Evolutionary conservation across 768 basidiomycete species (phyloP).

Genomic region (Termitomyces sp.): DNA sequence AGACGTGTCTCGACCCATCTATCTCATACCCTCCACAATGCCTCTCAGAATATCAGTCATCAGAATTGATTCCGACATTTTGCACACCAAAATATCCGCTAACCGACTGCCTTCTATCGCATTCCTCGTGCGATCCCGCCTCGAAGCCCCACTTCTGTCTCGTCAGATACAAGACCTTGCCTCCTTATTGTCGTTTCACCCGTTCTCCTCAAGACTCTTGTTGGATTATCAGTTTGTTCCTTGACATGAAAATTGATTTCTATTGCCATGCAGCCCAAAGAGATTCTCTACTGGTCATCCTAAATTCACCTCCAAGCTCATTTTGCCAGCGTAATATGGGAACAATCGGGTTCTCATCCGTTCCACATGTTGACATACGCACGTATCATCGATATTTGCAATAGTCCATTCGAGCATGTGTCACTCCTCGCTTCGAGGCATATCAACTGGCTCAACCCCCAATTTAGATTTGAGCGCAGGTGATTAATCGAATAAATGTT

Average conservation of each 20-base stretch:
- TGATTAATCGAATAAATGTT: neutral
- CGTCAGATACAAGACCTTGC: neutral
- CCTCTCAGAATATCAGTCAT: neutral
- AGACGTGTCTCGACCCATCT: neutral
- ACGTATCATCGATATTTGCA: no score
- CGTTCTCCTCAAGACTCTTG: neutral
- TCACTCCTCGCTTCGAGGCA: neutral
- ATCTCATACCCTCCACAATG: neutral
- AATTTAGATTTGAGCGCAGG: neutral
- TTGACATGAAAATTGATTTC: neutral
- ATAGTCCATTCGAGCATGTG: neutral
- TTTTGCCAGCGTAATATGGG: no score
- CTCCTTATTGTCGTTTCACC: neutral
- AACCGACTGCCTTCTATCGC: neutral
- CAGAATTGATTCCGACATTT: neutral
- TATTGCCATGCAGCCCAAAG: neutral
- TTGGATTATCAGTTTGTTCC: no score
- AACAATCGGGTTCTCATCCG: neutral
- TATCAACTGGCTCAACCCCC: neutral
- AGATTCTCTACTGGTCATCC: neutral
- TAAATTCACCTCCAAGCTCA: neutral
- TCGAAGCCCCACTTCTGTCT: no score
- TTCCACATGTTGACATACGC: no score
- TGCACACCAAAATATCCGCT: neutral
- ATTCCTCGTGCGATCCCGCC: no score